Percentiles rank a stretch among this genome's conserved stretches.
phyloP scores from a whole-genome alignment of 1,139 yeast genomes.

The Suhomyces anneliseae region DNA sequence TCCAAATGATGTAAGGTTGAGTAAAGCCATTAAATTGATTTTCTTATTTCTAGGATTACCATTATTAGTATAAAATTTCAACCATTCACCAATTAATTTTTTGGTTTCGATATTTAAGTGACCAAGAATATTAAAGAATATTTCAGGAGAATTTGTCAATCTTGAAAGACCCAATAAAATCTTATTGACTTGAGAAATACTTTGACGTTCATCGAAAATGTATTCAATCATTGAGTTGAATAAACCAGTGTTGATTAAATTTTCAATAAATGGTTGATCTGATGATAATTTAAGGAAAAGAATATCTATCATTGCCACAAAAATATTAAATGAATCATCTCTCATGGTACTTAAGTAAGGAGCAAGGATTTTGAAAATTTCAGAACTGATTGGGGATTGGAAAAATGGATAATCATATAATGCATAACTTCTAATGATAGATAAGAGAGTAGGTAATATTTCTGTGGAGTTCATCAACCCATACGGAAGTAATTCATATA shows the following conservation, averaged over 20 bases:
- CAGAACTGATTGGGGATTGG: constrained; percentile 16
- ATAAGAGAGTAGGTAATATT: constrained; percentile 64
- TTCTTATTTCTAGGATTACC: constrained; percentile 72
- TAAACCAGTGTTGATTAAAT: constrained; percentile 47
- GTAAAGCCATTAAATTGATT: constrained; percentile 58
- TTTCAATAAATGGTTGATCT: constrained; percentile 31
- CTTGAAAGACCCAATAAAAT: constrained; percentile 56
- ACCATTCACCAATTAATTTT: constrained; percentile 34
- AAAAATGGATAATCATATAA: constrained; percentile 57
- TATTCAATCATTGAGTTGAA: constrained; percentile 47
- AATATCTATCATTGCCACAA: constrained; percentile 61
- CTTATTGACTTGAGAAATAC: constrained; percentile 51
- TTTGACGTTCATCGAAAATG: constrained; percentile 49
- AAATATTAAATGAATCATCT: constrained; percentile 64
- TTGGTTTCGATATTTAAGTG: constrained; percentile 28
- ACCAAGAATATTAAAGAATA: constrained; percentile 40
- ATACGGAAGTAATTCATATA: constrained; percentile 48
- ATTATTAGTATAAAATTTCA: constrained; percentile 44
- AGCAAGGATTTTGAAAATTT: constrained; percentile 54
- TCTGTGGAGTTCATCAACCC: constrained; percentile 71
- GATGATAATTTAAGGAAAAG: constrained; percentile 35
- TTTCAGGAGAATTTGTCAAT: constrained; percentile 47
- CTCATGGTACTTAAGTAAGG: constrained; percentile 62
- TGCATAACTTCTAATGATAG: constrained; percentile 71
- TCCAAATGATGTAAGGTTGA: constrained; percentile 38